A percentile compares a stretch with the other conserved stretches of the same genome.
These are phyloP conservation scores for Epithele typhae DNA, from an alignment of 768 basidiomycete genomes.

Conservation along the genomic window DNA sequence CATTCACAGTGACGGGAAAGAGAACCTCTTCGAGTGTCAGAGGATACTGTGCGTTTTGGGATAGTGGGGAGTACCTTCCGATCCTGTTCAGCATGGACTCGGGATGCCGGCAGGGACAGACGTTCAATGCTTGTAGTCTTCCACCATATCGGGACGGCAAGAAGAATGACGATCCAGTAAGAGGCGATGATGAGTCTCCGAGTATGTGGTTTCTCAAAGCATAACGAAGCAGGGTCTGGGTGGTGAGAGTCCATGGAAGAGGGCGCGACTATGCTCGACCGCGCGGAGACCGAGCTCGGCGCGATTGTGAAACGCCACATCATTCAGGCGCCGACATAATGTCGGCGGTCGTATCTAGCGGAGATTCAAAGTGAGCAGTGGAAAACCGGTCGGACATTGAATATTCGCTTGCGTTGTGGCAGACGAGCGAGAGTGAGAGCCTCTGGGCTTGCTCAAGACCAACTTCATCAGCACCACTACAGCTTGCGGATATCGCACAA, in stretches of 20 bases:
- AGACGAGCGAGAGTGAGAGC: not conserved
- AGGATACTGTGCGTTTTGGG: too few relatives aligned
- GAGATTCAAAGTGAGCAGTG: too few relatives aligned
- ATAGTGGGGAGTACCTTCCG: slow-evolving; percentile 24
- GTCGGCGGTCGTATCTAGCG: too few relatives aligned
- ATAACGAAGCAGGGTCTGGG: slow-evolving; percentile 45
- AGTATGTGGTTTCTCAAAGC: slow-evolving; percentile 45
- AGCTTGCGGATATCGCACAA: slow-evolving; percentile 6
- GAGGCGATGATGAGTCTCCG: slow-evolving; percentile 62
- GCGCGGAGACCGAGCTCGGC: too few relatives aligned
- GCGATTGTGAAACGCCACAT: slow-evolving; percentile 1
- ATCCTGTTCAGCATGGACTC: slow-evolving; percentile 47
- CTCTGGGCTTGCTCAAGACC: too few relatives aligned
- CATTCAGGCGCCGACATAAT: too few relatives aligned
- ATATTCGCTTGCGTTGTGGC: slow-evolving; percentile 6
- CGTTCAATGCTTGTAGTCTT: slow-evolving; percentile 86
- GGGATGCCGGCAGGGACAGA: slow-evolving; percentile 59
- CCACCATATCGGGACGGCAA: slow-evolving; percentile 93
- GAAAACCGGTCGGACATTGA: slow-evolving; percentile 1
- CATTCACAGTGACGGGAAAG: slow-evolving; percentile 19
- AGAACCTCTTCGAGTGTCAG: slow-evolving; percentile 24
- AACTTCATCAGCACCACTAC: slow-evolving; percentile 7
- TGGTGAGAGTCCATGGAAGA: slow-evolving; percentile 20
- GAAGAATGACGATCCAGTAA: slow-evolving; percentile 75
- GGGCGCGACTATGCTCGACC: too few relatives aligned